These are phyloP conservation scores for Acacia pycnantha DNA, from an alignment of 331 rosid species.

Conservation along the genomic window DNA sequence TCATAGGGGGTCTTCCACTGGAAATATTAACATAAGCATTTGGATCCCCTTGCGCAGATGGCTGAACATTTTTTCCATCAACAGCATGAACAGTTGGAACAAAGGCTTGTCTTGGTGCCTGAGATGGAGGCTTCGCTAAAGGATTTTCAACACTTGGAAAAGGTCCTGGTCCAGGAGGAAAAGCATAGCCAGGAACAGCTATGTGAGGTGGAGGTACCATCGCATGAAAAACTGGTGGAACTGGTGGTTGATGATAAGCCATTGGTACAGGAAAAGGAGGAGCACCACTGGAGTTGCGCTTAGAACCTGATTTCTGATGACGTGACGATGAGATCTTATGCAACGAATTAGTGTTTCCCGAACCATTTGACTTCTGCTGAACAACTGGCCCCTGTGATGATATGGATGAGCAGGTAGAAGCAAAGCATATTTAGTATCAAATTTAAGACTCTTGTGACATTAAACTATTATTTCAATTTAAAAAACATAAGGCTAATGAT, in stretches of 20 bases:
- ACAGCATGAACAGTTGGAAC: conserved; percentile 49
- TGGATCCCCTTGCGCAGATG: conserved; percentile 61
- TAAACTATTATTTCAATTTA: background rate
- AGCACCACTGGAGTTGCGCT: conserved; percentile 53
- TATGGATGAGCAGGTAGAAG: conserved; percentile 15
- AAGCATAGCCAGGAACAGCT: conserved; percentile 66
- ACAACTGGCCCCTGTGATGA: conserved; percentile 42
- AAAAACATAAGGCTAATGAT: background rate
- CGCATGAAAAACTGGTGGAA: conserved; percentile 54
- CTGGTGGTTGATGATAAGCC: conserved; percentile 58
- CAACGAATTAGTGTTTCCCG: conserved; percentile 55
- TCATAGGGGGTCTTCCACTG: conserved; percentile 65
- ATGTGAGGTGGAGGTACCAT: conserved; percentile 68
- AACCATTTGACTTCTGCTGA: conserved; percentile 55
- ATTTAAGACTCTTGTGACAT: conserved; percentile 3
- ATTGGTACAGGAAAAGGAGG: conserved; percentile 59
- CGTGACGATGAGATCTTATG: conserved; percentile 57
- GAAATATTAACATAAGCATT: conserved; percentile 54
- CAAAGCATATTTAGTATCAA: conserved; percentile 8
- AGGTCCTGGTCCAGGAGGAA: conserved; percentile 62
- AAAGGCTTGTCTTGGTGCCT: conserved; percentile 56
- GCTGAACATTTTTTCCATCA: conserved; percentile 51
- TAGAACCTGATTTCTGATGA: conserved; percentile 63
- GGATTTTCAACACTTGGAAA: conserved; percentile 61
- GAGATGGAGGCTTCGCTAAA: conserved; percentile 58